These are phyloP conservation scores for Linderina pennispora DNA, from an alignment of 192 early-diverging fungal species.

Conservation along the genomic window DNA sequence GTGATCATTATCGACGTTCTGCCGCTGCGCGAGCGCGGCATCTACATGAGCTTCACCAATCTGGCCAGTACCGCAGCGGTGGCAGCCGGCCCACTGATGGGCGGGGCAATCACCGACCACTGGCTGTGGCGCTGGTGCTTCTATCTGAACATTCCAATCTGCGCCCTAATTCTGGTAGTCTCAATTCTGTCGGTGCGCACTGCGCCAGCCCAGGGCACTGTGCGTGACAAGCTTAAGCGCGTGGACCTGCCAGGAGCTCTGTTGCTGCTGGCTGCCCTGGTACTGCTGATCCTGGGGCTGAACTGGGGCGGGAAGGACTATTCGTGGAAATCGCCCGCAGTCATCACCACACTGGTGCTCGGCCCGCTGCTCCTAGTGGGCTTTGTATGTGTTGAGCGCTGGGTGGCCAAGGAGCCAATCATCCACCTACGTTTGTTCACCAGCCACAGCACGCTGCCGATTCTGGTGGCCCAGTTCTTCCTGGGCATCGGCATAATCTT, in stretches of 20 bases:
- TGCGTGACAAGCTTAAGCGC: slow-evolving; percentile 46
- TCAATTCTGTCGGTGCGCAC: slow-evolving; percentile 9
- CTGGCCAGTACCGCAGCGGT: slow-evolving; percentile 48
- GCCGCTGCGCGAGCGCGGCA: slow-evolving; percentile 51
- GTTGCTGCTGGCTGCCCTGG: slow-evolving; percentile 47
- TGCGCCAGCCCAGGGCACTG: slow-evolving; percentile 5
- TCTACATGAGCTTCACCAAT: slow-evolving; percentile 54
- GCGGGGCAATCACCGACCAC: slow-evolving; percentile 51
- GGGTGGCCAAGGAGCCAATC: slow-evolving; percentile 61
- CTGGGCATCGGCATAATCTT: slow-evolving; percentile 19
- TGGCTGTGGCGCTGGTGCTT: slow-evolving; percentile 49
- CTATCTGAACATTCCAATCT: slow-evolving; percentile 49
- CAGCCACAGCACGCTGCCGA: slow-evolving; percentile 7
- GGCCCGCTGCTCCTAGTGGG: slow-evolving; percentile 41
- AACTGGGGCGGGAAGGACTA: slow-evolving; percentile 68
- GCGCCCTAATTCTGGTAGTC: slow-evolving; percentile 34
- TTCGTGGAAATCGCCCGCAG: slow-evolving; percentile 53
- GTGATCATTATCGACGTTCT: slow-evolving; percentile 63
- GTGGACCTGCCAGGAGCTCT: slow-evolving; percentile 61
- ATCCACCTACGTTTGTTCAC: slow-evolving; percentile 51
- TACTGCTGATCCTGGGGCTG: slow-evolving; percentile 62
- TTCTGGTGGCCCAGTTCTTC: slow-evolving; percentile 19
- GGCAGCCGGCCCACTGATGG: slow-evolving; percentile 49
- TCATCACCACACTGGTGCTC: slow-evolving; percentile 41
- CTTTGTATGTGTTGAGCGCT: slow-evolving; percentile 58